Evolutionary conservation across 2,329 filamentous ascomycete species (phyloP).

Genomic region (Cladosporium sp.): DNA sequence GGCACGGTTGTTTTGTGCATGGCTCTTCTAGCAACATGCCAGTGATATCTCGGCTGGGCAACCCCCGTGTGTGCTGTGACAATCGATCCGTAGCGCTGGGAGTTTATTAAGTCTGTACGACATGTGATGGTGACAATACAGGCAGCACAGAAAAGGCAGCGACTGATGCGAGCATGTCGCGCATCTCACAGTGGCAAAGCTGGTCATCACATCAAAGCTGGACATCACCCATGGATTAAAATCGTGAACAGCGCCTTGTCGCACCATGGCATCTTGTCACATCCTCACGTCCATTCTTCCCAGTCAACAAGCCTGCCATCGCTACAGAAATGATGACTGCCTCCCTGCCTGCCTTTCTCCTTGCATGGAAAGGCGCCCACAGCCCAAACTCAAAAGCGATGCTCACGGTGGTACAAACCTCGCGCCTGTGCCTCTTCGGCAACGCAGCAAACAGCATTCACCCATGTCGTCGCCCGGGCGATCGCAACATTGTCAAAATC

Average conservation of each 20-base stretch:
- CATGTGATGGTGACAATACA: not conserved
- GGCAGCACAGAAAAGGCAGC: no score
- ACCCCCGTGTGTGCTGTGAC: not conserved
- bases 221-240: not conserved
- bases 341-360: slow-evolving; percentile 9
- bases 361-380: slow-evolving; percentile 11
- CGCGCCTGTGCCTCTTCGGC: slow-evolving; percentile 10
- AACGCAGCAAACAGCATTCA: slow-evolving; percentile 6
- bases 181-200: no score
- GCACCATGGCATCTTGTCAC: slow-evolving; percentile 2
- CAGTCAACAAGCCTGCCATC: slow-evolving; percentile 1
- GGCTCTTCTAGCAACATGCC: slow-evolving; percentile 8
- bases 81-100: slow-evolving; percentile 9
- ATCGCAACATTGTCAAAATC: not conserved
- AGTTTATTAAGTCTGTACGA: not conserved
- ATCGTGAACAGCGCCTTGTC: not conserved
- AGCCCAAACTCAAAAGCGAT: slow-evolving; percentile 10
- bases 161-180: no score
- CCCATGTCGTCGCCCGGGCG: slow-evolving; percentile 1
- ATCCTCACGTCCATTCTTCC: not conserved
- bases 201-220: not conserved
- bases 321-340: slow-evolving; percentile 5
- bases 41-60: slow-evolving; percentile 11
- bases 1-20: slow-evolving; percentile 12
- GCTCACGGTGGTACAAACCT: slow-evolving; percentile 6